phyloP scores from a whole-genome alignment of 106 monocot species.

The Phalaenopsis aphrodite region DNA sequence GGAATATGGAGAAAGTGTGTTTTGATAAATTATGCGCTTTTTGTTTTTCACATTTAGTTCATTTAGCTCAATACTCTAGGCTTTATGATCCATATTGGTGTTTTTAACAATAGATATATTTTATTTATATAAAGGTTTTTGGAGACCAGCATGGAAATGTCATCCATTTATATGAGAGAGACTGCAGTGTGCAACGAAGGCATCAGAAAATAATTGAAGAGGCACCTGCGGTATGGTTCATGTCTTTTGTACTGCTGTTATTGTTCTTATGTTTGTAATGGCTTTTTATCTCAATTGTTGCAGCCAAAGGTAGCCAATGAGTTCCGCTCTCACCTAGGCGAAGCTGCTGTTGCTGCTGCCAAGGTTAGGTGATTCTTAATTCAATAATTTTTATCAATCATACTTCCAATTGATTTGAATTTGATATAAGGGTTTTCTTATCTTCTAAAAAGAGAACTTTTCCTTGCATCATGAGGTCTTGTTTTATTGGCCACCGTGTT shows the following conservation, averaged over 20 bases:
- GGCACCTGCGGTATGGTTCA: slow-evolving; percentile 84
- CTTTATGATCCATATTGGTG: not conserved
- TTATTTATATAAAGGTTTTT: slow-evolving; percentile 52
- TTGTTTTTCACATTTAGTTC: not conserved
- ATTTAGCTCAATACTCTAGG: not conserved
- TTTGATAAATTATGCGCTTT: not conserved
- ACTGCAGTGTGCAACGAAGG: slow-evolving; percentile 97
- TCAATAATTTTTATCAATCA: not conserved
- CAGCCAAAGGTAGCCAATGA: slow-evolving; percentile 83
- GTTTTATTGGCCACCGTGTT: not conserved
- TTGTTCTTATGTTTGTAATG: slow-evolving; percentile 3
- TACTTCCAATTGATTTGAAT: not conserved
- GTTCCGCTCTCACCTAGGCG: slow-evolving; percentile 84
- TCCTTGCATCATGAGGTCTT: not conserved
- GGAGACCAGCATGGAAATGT: slow-evolving; percentile 96
- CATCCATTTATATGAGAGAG: slow-evolving; percentile 91
- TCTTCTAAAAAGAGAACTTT: slow-evolving; percentile 2
- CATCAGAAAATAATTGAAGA: slow-evolving; percentile 99
- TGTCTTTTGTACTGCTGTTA: slow-evolving; percentile 14
- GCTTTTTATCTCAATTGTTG: slow-evolving; percentile 35
- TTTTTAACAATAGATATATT: slow-evolving; percentile 2
- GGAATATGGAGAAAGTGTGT: not conserved
- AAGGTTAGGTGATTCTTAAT: slow-evolving; percentile 47
- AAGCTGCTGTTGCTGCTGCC: slow-evolving; percentile 97
- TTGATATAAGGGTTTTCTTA: not conserved